Evolutionary conservation across 441 rosid genomes (phyloP).

Genomic region (Pelargonium cotyledonis): DNA sequence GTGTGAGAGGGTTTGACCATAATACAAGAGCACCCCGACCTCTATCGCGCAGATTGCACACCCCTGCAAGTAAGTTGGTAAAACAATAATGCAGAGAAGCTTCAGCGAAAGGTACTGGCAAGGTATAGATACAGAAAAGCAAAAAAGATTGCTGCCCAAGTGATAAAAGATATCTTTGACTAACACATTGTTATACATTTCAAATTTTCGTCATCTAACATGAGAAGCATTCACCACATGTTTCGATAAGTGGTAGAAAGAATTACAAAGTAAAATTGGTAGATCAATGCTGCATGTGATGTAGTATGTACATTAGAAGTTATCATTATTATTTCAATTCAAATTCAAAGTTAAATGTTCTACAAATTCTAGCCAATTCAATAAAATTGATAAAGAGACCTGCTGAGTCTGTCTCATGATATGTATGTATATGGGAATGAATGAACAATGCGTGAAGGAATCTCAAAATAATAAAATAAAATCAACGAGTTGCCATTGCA

Average conservation of each 20-base stretch:
- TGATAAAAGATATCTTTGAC: slow-evolving; percentile 27
- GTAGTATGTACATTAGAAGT: slow-evolving; percentile 24
- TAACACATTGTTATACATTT: slow-evolving; percentile 42
- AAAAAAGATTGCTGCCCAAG: slow-evolving; percentile 24
- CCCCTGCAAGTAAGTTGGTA: slow-evolving; percentile 58
- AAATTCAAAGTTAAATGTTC: slow-evolving; percentile 44
- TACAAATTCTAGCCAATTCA: slow-evolving; percentile 8
- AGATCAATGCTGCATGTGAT: slow-evolving; percentile 21
- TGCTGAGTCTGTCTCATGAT: slow-evolving; percentile 4
- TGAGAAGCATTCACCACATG: slow-evolving; percentile 26
- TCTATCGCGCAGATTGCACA: slow-evolving; percentile 67
- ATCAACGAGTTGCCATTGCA: too few species aligned
- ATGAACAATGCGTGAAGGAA: neutral
- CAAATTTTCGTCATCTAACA: slow-evolving; percentile 33
- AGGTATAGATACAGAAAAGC: slow-evolving; percentile 14
- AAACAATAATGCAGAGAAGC: slow-evolving; percentile 29
- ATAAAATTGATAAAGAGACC: neutral
- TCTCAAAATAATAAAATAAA: neutral
- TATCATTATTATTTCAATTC: slow-evolving; percentile 32
- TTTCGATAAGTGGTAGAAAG: slow-evolving; percentile 19
- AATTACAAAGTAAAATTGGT: slow-evolving; percentile 16
- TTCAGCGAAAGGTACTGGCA: slow-evolving; percentile 27
- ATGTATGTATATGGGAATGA: neutral
- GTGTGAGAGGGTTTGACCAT: slow-evolving; percentile 87
- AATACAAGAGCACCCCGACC: slow-evolving; percentile 80